Conservation (phyloP, 1,284 basidiomycete species). For the Cryptococcus sp. region DNA sequence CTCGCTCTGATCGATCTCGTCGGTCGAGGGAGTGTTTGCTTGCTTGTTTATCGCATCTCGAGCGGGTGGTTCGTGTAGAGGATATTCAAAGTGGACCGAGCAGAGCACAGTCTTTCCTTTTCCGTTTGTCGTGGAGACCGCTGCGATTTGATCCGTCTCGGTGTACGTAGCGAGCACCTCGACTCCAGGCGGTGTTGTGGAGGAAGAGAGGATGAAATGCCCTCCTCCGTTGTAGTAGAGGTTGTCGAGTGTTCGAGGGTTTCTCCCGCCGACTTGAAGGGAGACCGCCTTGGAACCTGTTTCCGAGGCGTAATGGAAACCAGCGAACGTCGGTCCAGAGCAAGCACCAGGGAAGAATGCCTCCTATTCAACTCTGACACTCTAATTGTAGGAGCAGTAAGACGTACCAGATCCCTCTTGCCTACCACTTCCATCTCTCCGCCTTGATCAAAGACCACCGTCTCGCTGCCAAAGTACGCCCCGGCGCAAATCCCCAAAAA, state of each 20-base stretch:
- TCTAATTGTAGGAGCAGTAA: not conserved
- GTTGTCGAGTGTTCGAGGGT: conserved; percentile 29
- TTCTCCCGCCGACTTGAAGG: conserved; percentile 33
- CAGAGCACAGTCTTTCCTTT: conserved; percentile 58
- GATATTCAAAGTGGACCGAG: conserved; percentile 61
- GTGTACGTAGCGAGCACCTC: conserved; percentile 48
- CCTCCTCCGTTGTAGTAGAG: conserved; percentile 57
- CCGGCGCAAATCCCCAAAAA: conserved; percentile 63
- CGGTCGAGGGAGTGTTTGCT: conserved; percentile 18
- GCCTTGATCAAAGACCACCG: conserved; percentile 52
- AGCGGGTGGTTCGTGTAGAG: conserved; percentile 50
- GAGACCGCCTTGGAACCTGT: conserved; percentile 46
- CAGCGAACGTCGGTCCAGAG: conserved; percentile 55
- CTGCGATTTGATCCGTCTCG: conserved; percentile 48
- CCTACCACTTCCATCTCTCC: conserved; percentile 51
- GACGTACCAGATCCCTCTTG: conserved; percentile 49
- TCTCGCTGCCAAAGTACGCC: conserved; percentile 52
- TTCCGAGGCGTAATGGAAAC: conserved; percentile 54
- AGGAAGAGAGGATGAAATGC: conserved; percentile 48
- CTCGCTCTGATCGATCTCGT: conserved; percentile 32
- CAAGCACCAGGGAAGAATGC: conserved; percentile 57
- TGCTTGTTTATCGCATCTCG: conserved; percentile 43
- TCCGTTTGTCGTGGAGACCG: conserved; percentile 53
- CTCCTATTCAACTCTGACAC: no score
- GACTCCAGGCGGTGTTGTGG: conserved; percentile 23